A percentile compares a stretch with the other conserved stretches of the same genome.
phyloP scores from a whole-genome alignment of 495 filamentous ascomycete genomes.

The Cladorrhinum samala region DNA sequence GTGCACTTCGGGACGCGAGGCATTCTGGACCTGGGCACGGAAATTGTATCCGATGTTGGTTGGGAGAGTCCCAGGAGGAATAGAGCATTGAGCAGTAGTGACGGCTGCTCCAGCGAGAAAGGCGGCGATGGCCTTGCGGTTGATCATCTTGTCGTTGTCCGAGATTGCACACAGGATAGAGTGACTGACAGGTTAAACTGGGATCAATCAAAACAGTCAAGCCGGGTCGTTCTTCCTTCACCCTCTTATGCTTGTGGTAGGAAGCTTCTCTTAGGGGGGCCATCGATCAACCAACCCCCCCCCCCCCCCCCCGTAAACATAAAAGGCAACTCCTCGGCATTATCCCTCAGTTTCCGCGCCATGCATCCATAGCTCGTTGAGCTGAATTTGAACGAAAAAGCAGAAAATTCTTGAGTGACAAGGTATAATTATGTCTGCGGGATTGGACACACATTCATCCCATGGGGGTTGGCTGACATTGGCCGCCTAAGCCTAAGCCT shows the following conservation, averaged over 20 bases:
- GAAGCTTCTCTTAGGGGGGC: no score
- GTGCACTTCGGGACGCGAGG: slow-evolving; percentile 42
- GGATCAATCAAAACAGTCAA: no score
- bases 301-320: no score
- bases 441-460: no score
- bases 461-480: no score
- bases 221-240: neutral
- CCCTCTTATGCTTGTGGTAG: neutral
- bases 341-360: no score
- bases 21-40: slow-evolving; percentile 44
- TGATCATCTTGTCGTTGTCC: slow-evolving; percentile 13
- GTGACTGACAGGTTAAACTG: neutral
- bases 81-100: slow-evolving; percentile 32
- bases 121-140: slow-evolving; percentile 14
- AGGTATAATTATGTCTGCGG: no score
- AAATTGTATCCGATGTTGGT: slow-evolving; percentile 40
- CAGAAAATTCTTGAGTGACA: neutral
- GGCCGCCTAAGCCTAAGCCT: no score
- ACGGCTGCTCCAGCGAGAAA: slow-evolving; percentile 24
- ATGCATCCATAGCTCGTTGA: neutral
- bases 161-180: neutral
- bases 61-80: slow-evolving; percentile 30
- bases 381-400: neutral
- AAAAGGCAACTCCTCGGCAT: no score
- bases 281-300: no score